phyloP scores from a whole-genome alignment of 2,329 filamentous ascomycete species.

The Apiospora koreana region DNA sequence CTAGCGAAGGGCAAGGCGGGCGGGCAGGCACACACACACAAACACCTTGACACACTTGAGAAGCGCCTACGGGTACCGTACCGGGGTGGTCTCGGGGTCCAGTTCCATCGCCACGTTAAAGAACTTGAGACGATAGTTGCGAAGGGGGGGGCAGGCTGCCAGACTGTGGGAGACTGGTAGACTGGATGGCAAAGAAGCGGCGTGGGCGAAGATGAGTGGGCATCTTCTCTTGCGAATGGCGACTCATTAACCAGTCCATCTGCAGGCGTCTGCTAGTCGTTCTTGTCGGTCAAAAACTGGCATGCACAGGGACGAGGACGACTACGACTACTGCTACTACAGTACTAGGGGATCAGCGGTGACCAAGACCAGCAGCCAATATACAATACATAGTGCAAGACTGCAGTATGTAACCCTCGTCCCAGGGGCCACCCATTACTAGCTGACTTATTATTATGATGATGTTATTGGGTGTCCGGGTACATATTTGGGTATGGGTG shows the following conservation, averaged over 20 bases:
- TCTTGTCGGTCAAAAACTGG: conserved; percentile 1
- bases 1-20: not conserved
- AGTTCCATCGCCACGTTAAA: conserved; percentile 7
- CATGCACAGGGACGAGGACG: not conserved
- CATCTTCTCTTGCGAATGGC: not conserved
- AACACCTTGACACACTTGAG: conserved; percentile 2
- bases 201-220: not conserved
- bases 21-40: not conserved
- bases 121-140: conserved; percentile 3
- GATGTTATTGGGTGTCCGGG: not conserved
- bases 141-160: not conserved
- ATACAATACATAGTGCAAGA: conserved; percentile 8
- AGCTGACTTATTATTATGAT: conserved; percentile 4
- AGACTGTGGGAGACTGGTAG: too few relatives aligned
- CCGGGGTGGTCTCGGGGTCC: not conserved
- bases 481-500: conserved; percentile 1
- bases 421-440: not conserved
- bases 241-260: not conserved
- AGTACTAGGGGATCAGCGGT: conserved; percentile 1
- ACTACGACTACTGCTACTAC: too few relatives aligned
- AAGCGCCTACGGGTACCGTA: not conserved
- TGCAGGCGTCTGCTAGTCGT: conserved; percentile 1
- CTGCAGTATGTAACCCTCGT: conserved; percentile 3
- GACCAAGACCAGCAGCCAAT: conserved; percentile 9
- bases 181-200: not conserved